Conservation (phyloP, 75 land plant species). For the Selaginella tamariscina region DNA sequence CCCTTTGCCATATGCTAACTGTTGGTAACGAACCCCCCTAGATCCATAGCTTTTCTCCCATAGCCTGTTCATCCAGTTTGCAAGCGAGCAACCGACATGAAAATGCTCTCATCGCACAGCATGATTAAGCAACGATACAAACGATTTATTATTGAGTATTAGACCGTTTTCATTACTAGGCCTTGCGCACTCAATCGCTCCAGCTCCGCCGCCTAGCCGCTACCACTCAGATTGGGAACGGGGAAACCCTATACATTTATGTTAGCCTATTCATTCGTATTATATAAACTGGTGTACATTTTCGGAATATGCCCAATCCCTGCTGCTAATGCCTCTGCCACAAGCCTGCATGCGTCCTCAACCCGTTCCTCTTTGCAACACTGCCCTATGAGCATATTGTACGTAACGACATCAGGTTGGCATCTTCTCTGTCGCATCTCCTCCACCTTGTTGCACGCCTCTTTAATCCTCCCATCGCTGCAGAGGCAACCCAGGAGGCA, state of each 20-base stretch:
- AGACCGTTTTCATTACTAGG: no score
- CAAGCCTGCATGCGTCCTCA: background rate
- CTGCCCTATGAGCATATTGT: background rate
- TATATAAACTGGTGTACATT: no score
- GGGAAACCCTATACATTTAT: no score
- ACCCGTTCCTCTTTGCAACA: background rate
- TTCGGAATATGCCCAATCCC: no score
- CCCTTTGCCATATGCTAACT: background rate
- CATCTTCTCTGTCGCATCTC: background rate
- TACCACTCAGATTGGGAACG: no score
- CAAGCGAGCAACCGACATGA: no score
- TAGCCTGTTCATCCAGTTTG: background rate
- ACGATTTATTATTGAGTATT: no score
- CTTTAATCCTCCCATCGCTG: background rate
- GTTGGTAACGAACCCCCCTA: background rate
- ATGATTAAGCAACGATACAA: no score
- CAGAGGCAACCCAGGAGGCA: background rate
- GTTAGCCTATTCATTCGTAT: no score
- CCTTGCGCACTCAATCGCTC: no score
- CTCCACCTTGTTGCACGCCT: background rate
- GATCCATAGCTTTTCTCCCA: background rate
- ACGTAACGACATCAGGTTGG: background rate
- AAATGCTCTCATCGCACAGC: no score
- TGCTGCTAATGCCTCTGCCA: background rate
- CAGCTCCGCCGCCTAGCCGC: no score